These are phyloP conservation scores for Coelastrella sp. DNA, from an alignment of 139 green algal species.

Conservation along the genomic window DNA sequence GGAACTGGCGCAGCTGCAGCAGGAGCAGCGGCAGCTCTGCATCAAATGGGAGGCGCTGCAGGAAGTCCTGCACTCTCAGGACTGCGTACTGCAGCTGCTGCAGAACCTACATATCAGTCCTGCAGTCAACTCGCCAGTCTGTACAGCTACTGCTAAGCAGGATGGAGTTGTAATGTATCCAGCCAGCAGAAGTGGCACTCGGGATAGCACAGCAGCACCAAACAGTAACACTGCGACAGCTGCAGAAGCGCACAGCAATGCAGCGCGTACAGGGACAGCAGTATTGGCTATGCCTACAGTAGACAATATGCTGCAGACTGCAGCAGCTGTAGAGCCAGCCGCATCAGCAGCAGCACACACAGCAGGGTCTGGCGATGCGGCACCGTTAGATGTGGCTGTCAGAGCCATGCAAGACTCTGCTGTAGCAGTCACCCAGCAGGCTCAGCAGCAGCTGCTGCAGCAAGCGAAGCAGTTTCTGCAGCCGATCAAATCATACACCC, in stretches of 20 bases:
- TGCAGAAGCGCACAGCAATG: background rate
- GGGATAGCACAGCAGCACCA: no score
- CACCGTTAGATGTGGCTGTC: no score
- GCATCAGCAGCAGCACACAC: background rate
- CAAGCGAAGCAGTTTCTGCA: background rate
- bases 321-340: background rate
- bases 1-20: background rate
- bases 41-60: background rate
- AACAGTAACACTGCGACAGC: background rate
- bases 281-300: no score
- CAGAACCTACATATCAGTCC: background rate
- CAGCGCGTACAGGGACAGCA: no score
- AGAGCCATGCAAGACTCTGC: no score
- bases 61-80: constrained; percentile 16
- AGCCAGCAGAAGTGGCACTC: background rate
- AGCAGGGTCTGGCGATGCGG: no score
- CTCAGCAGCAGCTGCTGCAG: background rate
- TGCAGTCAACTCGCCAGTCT: no score
- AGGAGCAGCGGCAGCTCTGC: background rate
- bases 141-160: no score
- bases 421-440: background rate
- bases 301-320: no score
- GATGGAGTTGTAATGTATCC: background rate
- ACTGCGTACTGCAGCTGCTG: background rate
- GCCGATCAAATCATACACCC: background rate